phyloP scores from a whole-genome alignment of 2,329 filamentous ascomycete genomes.

The Sarocladiaceae sp. region DNA sequence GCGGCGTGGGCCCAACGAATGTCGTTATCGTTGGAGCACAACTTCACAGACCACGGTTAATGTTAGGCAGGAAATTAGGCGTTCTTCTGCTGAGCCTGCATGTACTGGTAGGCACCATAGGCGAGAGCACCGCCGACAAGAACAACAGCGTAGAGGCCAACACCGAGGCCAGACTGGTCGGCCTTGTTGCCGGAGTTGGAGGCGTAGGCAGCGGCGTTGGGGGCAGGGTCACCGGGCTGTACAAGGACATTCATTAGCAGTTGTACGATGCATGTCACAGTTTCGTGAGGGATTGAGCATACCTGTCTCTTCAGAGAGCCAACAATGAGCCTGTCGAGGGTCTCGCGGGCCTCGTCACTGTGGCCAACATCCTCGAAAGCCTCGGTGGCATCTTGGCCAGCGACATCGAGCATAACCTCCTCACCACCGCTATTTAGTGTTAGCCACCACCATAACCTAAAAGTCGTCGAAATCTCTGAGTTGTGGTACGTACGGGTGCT shows the following conservation, averaged over 20 bases:
- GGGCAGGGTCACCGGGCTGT: constrained; percentile 74
- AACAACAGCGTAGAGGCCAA: constrained; percentile 78
- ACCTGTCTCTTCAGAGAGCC: constrained; percentile 79
- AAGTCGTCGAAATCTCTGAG: background rate
- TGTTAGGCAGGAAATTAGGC: background rate
- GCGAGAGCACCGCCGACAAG: constrained; percentile 72
- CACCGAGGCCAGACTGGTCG: constrained; percentile 57
- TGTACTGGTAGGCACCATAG: constrained; percentile 81
- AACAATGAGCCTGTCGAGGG: constrained; percentile 72
- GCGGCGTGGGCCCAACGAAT: background rate
- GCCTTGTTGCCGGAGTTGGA: constrained; percentile 42
- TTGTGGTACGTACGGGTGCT: constrained; percentile 73
- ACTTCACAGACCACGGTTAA: background rate
- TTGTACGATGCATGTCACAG: background rate
- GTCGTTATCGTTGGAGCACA: background rate
- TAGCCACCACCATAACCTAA: background rate
- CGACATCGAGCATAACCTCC: constrained; percentile 95
- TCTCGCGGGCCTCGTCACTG: constrained; percentile 96
- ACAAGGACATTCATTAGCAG: background rate
- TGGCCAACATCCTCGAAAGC: constrained; percentile 99
- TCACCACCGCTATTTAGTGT: constrained; percentile 74
- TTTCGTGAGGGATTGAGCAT: constrained; percentile 28
- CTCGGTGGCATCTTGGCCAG: constrained; percentile 92
- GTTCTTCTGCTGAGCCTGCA: constrained; percentile 55
- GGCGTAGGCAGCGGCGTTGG: constrained; percentile 52